Conservation (phyloP, 768 basidiomycete species). For the Leccinum subgranulosum region DNA sequence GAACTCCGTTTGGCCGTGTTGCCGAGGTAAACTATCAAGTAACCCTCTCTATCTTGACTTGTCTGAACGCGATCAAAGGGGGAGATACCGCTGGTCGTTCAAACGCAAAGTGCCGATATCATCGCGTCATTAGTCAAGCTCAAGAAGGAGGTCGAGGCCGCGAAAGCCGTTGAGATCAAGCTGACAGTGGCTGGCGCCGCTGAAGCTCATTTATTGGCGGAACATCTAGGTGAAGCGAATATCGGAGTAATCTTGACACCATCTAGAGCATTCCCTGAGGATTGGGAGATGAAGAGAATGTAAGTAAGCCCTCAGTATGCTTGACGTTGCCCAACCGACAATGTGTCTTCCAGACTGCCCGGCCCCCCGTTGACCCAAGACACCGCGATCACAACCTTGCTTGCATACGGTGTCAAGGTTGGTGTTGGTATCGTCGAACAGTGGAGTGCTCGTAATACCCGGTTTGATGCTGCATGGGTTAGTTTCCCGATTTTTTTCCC, state of each 20-base stretch:
- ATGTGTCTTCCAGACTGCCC: slow-evolving; percentile 22
- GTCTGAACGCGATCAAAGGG: slow-evolving; percentile 41
- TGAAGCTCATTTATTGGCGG: slow-evolving; percentile 72
- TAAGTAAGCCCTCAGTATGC: slow-evolving; percentile 5
- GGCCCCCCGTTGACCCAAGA: slow-evolving; percentile 36
- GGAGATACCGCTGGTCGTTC: slow-evolving; percentile 68
- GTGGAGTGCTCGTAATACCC: slow-evolving; percentile 72
- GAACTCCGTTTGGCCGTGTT: slow-evolving; percentile 39
- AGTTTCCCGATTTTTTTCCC: slow-evolving; percentile 22
- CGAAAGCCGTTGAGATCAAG: slow-evolving; percentile 41
- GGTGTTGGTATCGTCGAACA: slow-evolving; percentile 63
- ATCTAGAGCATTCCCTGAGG: slow-evolving; percentile 63
- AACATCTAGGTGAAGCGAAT: slow-evolving; percentile 61
- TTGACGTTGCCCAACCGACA: slow-evolving; percentile 3
- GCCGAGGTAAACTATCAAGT: slow-evolving; percentile 35
- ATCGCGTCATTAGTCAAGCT: slow-evolving; percentile 75
- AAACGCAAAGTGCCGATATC: slow-evolving; percentile 73
- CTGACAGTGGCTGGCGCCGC: slow-evolving; percentile 64
- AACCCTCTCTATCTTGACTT: not conserved
- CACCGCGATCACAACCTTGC: slow-evolving; percentile 57
- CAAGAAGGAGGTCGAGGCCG: slow-evolving; percentile 58
- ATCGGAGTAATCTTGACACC: slow-evolving; percentile 72
- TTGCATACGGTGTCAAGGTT: slow-evolving; percentile 68
- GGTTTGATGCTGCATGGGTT: slow-evolving; percentile 84
- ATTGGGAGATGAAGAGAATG: slow-evolving; percentile 60